Base-by-base conservation (phyloP, 2,329 filamentous ascomycete genomes). In the Nemania abortiva region DNA sequence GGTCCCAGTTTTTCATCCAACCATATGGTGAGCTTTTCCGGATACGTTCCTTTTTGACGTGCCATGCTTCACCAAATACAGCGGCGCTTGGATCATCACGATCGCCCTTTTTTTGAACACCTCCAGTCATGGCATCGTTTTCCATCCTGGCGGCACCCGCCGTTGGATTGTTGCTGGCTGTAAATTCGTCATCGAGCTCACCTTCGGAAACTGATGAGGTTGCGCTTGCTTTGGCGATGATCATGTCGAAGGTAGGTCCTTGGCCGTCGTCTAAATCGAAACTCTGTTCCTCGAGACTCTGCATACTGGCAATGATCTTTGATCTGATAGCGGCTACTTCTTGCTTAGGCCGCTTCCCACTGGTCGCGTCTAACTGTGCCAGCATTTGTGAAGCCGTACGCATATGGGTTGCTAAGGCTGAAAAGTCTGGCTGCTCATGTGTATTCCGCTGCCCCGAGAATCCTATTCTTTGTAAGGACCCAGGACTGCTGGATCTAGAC, bases 251-350 rank as follows among this genome's bases (percentile, higher is more conserved):
- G 0, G 91, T 95, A 20, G 92, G 91, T 0, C 89, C 86, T 68
- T 89, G 87, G n/a, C 84, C 83, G 58, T 94, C 92, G 70, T 94
- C 92, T 2, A 89, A 82, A 58, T 94, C 90, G 75, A 96, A 96
- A 77, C 90, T 95, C 78, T 95, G 91, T 79, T 96, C 93, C 79
- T 96, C 93, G 9, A 96, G 82, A 73, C 88, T 94, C 79, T 96
- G 93, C 93, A 96, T 96, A 79, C 92, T 95, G 2, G 93, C 93
- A 75, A 96, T 96, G 72, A 96, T 96, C 81, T 93, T 94, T 49
- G 92, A 90, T 74, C 93, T 88, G 78, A 96, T 96, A 7, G 92
- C 91, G 20, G 92, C 93, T 4, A 96, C 93, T 80, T 96, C 93
- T 34, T 90, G 89, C 77, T 88, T 92, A 1, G 93, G 93, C 39